Evolutionary conservation across 257 asterid species (phyloP), one percentile per base, ranked within the genome.

Genomic region (Nicotiana obtusifolia): DNA sequence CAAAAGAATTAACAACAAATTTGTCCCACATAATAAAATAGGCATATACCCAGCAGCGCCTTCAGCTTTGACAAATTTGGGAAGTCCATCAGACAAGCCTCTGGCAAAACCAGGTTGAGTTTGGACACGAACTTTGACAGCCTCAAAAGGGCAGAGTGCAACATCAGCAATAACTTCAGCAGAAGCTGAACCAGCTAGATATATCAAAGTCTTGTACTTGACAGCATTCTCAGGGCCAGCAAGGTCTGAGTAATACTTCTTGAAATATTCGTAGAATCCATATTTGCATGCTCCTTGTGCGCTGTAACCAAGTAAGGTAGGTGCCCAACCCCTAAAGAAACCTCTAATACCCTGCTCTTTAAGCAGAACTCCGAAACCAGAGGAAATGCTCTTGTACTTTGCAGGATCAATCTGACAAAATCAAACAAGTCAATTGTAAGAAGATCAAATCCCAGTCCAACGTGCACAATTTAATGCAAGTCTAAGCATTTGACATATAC

Each of bases 71-170:
- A 91, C 57, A 69, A 94, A 56, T 86, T 94, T 94, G 2, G 98
- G 97, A 41, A 92, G 84, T 24, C 98, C 98, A 84, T 94, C 98
- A n/a, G 91, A 88, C 87, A 94, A 79, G 17, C 98, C 98, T 86
- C 90, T 83, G 44, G 98, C 98, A 33, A 88, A 94, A 61, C 92
- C 97, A 2, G 97, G 97, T 78, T 91, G 97, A 52, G 97, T 94
- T 77, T 94, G 98, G 75, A 94, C 97, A 3, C 98, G 95, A 84
- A 94, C 91, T 86, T 94, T 94, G 10, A 94, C 93, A 0, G 98
- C 97, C 91, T 94, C 98, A 26, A 94, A 86, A 1, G 97, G 97
- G 83, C 97, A 94, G 60, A 94, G 97, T 0, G 96, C 97, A 66
- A 93, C 62, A 83, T 83, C 97, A 9, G 98, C 98, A 54, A 94